A percentile compares a stretch with the other conserved stretches of the same genome.
These are phyloP conservation scores for Drosera capensis DNA, from an alignment of 148 eudicot species.

Conservation along the genomic window DNA sequence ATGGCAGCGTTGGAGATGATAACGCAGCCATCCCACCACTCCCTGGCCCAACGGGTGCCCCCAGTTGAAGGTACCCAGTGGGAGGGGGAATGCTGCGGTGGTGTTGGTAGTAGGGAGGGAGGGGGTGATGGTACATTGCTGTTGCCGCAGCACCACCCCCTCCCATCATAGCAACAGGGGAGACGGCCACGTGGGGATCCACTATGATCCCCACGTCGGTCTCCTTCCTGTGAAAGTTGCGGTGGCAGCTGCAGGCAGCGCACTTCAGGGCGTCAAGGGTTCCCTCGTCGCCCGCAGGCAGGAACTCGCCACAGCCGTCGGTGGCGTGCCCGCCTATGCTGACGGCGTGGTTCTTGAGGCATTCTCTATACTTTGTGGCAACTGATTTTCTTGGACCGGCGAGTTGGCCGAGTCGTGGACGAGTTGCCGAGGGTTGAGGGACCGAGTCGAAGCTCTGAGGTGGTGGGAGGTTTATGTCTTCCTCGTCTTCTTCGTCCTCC, in stretches of 20 bases:
- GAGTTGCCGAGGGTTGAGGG: constrained; percentile 1
- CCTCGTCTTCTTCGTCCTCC: constrained; percentile 28
- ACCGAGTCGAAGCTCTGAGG: constrained; percentile 18
- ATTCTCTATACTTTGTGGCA: constrained; percentile 39
- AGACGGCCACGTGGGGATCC: too few relatives aligned
- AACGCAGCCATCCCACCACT: background rate
- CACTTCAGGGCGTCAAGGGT: constrained; percentile 47
- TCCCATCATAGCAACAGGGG: background rate
- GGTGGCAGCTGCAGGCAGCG: constrained; percentile 69
- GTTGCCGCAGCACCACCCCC: constrained; percentile 3
- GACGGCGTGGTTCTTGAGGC: constrained; percentile 53
- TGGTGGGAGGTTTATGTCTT: constrained; percentile 11
- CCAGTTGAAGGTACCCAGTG: constrained; percentile 25
- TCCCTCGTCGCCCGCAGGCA: constrained; percentile 50
- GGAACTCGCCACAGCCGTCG: constrained; percentile 66
- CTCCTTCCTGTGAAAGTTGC: constrained; percentile 64
- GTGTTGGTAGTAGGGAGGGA: constrained; percentile 23
- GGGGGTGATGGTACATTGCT: too few relatives aligned
- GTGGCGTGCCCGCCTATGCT: constrained; percentile 49
- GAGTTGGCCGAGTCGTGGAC: constrained; percentile 2
- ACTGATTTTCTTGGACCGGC: background rate
- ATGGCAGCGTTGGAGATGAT: background rate
- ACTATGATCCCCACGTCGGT: background rate
- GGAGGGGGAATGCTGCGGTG: constrained; percentile 3
- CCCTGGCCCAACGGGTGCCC: too few relatives aligned